Evolutionary conservation across 1,284 basidiomycete genomes (phyloP).

Genomic region (Inonotus hispidus): DNA sequence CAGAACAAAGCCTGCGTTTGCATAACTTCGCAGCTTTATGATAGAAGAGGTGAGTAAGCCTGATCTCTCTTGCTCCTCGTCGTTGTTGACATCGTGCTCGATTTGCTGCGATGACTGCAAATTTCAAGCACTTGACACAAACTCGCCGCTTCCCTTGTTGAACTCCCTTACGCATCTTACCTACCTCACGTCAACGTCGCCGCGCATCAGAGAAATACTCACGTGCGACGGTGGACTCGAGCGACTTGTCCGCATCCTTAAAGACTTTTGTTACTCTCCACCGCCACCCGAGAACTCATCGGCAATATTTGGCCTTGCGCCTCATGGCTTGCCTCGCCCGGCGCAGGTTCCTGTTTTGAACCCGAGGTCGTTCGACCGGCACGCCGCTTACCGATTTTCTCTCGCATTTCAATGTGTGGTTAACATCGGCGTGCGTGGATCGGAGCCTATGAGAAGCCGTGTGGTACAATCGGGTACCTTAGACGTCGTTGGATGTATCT

Average conservation of each 20-base stretch:
- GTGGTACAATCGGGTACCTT: slow-evolving; percentile 96
- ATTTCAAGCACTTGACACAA: slow-evolving; percentile 87
- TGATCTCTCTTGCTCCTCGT: background rate
- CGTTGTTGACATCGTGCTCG: slow-evolving; percentile 18
- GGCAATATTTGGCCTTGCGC: slow-evolving; percentile 66
- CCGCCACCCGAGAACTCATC: slow-evolving; percentile 71
- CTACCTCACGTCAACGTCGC: slow-evolving; percentile 96
- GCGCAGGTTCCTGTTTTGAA: slow-evolving; percentile 54
- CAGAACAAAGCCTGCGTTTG: slow-evolving; percentile 95
- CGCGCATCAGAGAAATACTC: slow-evolving; percentile 97
- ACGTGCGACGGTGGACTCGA: slow-evolving; percentile 97
- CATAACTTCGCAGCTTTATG: slow-evolving; percentile 93
- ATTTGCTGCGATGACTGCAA: background rate
- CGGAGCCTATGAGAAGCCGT: slow-evolving; percentile 83
- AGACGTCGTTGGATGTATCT: slow-evolving; percentile 90
- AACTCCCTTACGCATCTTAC: slow-evolving; percentile 97
- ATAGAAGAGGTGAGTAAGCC: slow-evolving; percentile 76
- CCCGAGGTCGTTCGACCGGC: slow-evolving; percentile 70
- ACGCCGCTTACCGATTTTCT: slow-evolving; percentile 81
- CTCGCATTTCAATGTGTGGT: slow-evolving; percentile 97
- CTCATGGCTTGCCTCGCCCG: slow-evolving; percentile 48
- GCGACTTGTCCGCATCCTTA: slow-evolving; percentile 89
- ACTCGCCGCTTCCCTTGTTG: slow-evolving; percentile 86
- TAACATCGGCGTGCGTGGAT: slow-evolving; percentile 97
- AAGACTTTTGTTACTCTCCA: slow-evolving; percentile 76